Evolutionary conservation across 495 filamentous ascomycete genomes (phyloP).

Genomic region (Tricharina praecox): DNA sequence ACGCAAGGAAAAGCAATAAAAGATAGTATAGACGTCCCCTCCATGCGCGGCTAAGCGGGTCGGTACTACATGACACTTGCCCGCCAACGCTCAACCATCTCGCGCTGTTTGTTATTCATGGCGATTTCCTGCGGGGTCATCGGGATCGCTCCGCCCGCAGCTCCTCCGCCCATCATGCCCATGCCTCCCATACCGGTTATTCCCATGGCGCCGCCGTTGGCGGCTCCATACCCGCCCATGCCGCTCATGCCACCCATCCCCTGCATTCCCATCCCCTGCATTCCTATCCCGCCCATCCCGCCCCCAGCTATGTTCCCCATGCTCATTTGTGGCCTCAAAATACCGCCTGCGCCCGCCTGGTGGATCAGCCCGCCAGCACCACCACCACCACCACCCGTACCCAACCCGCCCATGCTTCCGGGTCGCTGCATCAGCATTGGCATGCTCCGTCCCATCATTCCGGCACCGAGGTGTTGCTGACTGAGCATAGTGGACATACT

Average conservation of each 20-base stretch:
- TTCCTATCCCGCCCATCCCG: constrained; percentile 15
- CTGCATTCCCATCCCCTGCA: constrained; percentile 20
- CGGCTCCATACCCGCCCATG: too few species aligned
- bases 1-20: too few species aligned
- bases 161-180: constrained; percentile 27
- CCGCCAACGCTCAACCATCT: constrained; percentile 81
- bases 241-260: constrained; percentile 20
- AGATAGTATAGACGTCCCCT: too few species aligned
- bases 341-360: background rate
- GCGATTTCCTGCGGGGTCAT: constrained; percentile 16
- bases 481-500: constrained; percentile 44
- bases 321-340: constrained; percentile 9
- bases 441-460: constrained; percentile 1
- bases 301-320: constrained; percentile 11
- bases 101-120: constrained; percentile 44
- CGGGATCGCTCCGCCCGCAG: constrained; percentile 29
- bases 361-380: background rate
- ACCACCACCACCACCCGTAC: constrained; percentile 6
- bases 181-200: constrained; percentile 12
- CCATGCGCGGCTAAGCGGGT: too few species aligned
- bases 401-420: background rate
- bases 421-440: background rate
- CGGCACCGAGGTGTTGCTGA: constrained; percentile 6
- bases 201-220: constrained; percentile 19
- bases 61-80: constrained; percentile 46